Conservation (phyloP, 1,284 basidiomycete species). For the Marasmius tenuissimus region DNA sequence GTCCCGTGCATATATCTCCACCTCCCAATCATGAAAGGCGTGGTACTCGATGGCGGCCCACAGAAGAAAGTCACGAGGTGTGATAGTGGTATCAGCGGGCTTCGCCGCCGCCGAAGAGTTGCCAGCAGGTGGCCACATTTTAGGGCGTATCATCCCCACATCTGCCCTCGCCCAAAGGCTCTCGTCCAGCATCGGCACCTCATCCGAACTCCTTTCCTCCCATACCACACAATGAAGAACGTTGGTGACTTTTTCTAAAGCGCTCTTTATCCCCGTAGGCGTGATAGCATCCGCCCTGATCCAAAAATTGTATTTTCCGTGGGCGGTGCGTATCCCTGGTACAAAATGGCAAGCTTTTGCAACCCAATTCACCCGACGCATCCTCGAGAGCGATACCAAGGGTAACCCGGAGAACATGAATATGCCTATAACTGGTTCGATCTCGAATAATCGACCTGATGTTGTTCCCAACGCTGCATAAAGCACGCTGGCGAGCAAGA, state of each 20-base stretch:
- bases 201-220: background rate
- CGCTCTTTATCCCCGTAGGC: conserved; percentile 14
- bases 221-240: conserved; percentile 1
- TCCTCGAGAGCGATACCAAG: conserved; percentile 21
- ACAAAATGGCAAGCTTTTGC: conserved; percentile 25
- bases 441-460: conserved; percentile 24
- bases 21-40: conserved; percentile 22
- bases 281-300: conserved; percentile 19
- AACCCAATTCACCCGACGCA: conserved; percentile 23
- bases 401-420: conserved; percentile 24
- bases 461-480: conserved; percentile 25
- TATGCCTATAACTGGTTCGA: conserved; percentile 24
- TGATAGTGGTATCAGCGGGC: conserved; percentile 1
- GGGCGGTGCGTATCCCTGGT: conserved; percentile 19
- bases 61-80: conserved; percentile 24
- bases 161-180: background rate
- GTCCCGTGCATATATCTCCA: conserved; percentile 12
- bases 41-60: conserved; percentile 28
- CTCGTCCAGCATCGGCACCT: background rate
- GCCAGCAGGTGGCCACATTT: background rate
- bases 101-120: background rate
- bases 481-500: conserved; percentile 27
- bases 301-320: conserved; percentile 24
- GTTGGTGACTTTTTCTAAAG: conserved; percentile 16
- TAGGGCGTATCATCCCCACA: background rate